Percentiles rank a stretch among this genome's conserved stretches.
Conservation (phyloP, 2,329 filamentous ascomycete species). For the Stagonosporopsis tanaceti region DNA sequence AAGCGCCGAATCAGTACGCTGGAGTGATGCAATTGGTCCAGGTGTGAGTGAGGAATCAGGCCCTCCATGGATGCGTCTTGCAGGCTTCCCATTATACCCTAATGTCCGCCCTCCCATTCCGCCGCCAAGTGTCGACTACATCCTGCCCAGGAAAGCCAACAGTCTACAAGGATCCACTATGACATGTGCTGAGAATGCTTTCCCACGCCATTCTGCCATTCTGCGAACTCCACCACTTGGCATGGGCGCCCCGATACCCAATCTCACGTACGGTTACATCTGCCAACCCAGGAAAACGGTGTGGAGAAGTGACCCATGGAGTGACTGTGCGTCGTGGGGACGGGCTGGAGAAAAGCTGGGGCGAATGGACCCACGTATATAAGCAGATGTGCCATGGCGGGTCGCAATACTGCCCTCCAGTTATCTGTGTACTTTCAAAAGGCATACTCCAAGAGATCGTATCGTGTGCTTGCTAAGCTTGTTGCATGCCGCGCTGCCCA, state of each 20-base stretch:
- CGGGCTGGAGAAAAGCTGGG: slow-evolving; percentile 15
- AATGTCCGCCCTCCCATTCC: slow-evolving; percentile 19
- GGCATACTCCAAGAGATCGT: background rate
- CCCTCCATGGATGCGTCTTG: slow-evolving; percentile 16
- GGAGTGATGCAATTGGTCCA: slow-evolving; percentile 3
- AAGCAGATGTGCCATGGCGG: slow-evolving; percentile 4
- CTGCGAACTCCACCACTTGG: slow-evolving; percentile 19
- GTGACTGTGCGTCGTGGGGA: slow-evolving; percentile 16
- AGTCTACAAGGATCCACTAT: slow-evolving; percentile 33
- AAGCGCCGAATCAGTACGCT: background rate
- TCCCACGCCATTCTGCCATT: slow-evolving; percentile 17
- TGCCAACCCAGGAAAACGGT: slow-evolving; percentile 30
- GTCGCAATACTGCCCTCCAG: background rate
- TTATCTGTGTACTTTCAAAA: background rate
- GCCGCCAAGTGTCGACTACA: slow-evolving; percentile 28
- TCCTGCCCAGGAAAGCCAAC: slow-evolving; percentile 32
- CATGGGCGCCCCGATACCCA: slow-evolving; percentile 19
- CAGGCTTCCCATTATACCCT: slow-evolving; percentile 18
- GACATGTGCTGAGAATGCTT: slow-evolving; percentile 35
- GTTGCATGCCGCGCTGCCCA: background rate
- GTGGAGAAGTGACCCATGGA: slow-evolving; percentile 25
- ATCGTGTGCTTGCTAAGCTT: background rate
- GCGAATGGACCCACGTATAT: slow-evolving; percentile 14
- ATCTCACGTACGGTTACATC: slow-evolving; percentile 34
- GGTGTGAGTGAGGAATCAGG: slow-evolving; percentile 2